These are phyloP conservation scores for Sphaerulina musiva DNA, from an alignment of 2,329 filamentous ascomycete species.

Conservation along the genomic window DNA sequence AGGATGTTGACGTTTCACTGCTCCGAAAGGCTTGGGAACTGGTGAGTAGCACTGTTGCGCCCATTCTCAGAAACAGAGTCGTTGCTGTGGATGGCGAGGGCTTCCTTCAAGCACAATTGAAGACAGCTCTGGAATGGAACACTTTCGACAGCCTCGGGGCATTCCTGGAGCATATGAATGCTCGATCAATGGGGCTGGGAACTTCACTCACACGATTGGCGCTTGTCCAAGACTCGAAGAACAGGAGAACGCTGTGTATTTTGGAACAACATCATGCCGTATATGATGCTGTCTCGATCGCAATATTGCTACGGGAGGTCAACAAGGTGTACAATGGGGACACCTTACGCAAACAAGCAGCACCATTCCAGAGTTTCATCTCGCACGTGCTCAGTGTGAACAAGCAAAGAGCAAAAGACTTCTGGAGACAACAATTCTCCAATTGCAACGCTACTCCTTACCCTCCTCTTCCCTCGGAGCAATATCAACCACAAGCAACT, in stretches of 20 bases:
- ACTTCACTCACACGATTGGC: slow-evolving; percentile 5
- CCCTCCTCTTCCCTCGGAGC: slow-evolving; percentile 28
- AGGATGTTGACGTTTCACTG: slow-evolving; percentile 29
- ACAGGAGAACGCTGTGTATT: background rate
- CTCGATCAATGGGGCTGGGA: background rate
- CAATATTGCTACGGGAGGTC: slow-evolving; percentile 33
- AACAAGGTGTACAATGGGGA: background rate
- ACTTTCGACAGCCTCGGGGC: background rate
- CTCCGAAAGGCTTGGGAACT: slow-evolving; percentile 32
- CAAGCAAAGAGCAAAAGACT: background rate
- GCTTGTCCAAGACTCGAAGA: background rate
- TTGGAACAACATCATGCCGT: slow-evolving; percentile 35
- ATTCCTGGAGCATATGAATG: background rate
- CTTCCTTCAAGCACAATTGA: slow-evolving; percentile 24
- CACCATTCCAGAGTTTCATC: slow-evolving; percentile 6
- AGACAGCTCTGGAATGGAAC: slow-evolving; percentile 3
- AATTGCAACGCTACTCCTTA: slow-evolving; percentile 32
- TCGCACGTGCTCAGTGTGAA: background rate
- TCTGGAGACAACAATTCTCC: slow-evolving; percentile 32
- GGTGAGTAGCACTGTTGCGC: background rate
- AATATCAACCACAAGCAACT: slow-evolving; percentile 23
- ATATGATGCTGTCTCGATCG: slow-evolving; percentile 38
- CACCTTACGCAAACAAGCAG: background rate
- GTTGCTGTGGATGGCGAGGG: slow-evolving; percentile 5
- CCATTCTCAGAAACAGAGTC: slow-evolving; percentile 3